A percentile compares a stretch with the other conserved stretches of the same genome.
Evolutionary conservation across 495 filamentous ascomycete genomes (phyloP).

Genomic region (Hypomontagnella submonticulosa): DNA sequence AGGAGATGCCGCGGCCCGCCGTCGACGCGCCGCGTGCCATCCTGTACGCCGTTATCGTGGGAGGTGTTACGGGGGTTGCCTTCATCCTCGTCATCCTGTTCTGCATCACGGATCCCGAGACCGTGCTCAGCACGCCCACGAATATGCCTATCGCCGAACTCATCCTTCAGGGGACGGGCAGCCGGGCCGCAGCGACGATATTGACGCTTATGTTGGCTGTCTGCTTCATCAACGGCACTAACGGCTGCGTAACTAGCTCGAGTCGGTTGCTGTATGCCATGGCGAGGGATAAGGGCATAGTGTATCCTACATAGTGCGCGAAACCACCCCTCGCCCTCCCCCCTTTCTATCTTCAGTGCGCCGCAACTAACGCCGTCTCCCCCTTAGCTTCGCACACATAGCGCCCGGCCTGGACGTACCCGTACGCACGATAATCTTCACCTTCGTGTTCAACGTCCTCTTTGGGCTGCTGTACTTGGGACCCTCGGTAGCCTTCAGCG

Average conservation of each 20-base stretch:
- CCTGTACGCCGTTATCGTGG: conserved; percentile 49
- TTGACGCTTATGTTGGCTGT: conserved; percentile 50
- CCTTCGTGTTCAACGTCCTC: conserved; percentile 49
- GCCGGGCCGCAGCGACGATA: conserved; percentile 46
- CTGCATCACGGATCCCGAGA: conserved; percentile 47
- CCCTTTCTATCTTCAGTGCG: not conserved
- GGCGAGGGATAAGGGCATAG: conserved; percentile 67
- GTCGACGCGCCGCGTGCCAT: conserved; percentile 53
- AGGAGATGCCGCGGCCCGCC: conserved; percentile 55
- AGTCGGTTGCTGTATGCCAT: conserved; percentile 66
- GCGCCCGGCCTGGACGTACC: conserved; percentile 45
- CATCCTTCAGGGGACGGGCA: conserved; percentile 50
- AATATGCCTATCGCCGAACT: conserved; percentile 60
- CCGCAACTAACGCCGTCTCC: not conserved
- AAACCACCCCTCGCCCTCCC: not conserved
- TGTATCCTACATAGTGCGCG: conserved; percentile 52
- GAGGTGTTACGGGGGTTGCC: conserved; percentile 48
- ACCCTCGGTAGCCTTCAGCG: conserved; percentile 49
- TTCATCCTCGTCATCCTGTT: conserved; percentile 53
- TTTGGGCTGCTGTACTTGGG: conserved; percentile 51
- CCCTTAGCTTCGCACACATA: conserved; percentile 46
- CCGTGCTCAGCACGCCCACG: conserved; percentile 49
- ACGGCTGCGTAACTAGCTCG: conserved; percentile 60
- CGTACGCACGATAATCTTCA: conserved; percentile 48
- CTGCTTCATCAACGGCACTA: conserved; percentile 53